Evolutionary conservation across 306 rosid species (phyloP).

Genomic region (Prosopis cineraria): DNA sequence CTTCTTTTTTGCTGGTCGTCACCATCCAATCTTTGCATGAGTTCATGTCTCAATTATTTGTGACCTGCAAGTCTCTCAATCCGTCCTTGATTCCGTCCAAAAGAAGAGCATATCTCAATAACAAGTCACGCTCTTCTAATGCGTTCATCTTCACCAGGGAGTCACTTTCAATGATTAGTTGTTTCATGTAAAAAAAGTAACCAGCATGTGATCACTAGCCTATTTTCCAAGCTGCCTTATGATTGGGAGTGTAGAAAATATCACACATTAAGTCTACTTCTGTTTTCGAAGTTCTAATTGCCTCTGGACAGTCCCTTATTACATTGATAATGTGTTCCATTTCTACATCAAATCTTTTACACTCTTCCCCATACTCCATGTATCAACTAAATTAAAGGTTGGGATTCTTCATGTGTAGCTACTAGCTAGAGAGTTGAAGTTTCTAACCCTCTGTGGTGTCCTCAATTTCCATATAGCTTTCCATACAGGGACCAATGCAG

Average conservation of each 20-base stretch:
- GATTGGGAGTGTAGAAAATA: not conserved
- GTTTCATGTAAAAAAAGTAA: not conserved
- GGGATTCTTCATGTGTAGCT: not conserved
- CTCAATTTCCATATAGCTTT: not conserved
- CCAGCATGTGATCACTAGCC: not conserved
- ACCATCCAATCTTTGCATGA: not conserved
- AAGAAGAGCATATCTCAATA: not conserved
- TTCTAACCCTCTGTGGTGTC: not conserved
- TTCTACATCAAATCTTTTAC: not conserved
- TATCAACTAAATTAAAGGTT: not conserved
- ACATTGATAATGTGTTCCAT: not conserved
- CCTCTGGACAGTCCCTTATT: not conserved
- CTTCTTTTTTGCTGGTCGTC: not conserved
- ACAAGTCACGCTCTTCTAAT: not conserved
- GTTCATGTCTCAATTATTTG: not conserved
- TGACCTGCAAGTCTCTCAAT: not conserved
- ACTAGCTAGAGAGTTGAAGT: not conserved
- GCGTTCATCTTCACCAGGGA: not conserved
- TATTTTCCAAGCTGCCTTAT: not conserved
- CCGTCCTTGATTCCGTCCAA: not conserved
- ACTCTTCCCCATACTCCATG: not conserved
- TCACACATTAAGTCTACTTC: not conserved
- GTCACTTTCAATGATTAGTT: not conserved
- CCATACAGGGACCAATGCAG: not conserved
- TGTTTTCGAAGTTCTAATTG: not conserved